Base-by-base conservation (phyloP, 352 stramenopile genomes). In the Thraustotheca clavata region DNA sequence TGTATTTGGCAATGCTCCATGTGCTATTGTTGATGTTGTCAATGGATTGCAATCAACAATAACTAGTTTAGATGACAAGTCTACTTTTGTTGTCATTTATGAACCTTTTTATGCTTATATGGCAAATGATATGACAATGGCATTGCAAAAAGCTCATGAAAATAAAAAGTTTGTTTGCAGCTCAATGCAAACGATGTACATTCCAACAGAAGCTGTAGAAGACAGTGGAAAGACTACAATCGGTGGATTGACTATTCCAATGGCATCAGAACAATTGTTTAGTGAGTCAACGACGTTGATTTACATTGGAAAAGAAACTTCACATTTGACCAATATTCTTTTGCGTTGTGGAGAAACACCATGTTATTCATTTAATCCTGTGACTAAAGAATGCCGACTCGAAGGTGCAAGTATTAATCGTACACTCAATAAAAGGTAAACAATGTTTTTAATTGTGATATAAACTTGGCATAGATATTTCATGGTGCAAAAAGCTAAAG, bases 401-500 rank as follows among this genome's bases (percentile, higher is more conserved):
- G 85, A 93, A 49, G 80, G 82, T 1, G 70, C 76, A 1, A 71
- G 61, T 7, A 76, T 91, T 18, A 92, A 92, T 65, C 80, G 79
- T 49, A 73, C 78, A 35, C 73, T 94, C 24, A 90, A 89, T 59
- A 49, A 67, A 0, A 39, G 66, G 40, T 69, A 52, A 31, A 14
- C 43, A 24, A 24, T 9, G 18, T 14, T 31, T 11, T 24, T 14
- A 9, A 11, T 52, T 24, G 3, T 2, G 6, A 1, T 20, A 49
- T 46, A 8, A n/a, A 11, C 38, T 22, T 69, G 11, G 41, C 27
- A 32, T 41, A 86, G 78, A 8, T 91, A 86, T 65, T 92, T 80
- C 59, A 62, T 94, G 40, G 88, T 98, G 11, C 91, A 98, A 73
- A 91, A 97, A 67, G 95, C 93, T 5, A 89, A 92, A 60, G 88